phyloP scores from a whole-genome alignment of 768 basidiomycete genomes.

The Coprinopsis sp. region DNA sequence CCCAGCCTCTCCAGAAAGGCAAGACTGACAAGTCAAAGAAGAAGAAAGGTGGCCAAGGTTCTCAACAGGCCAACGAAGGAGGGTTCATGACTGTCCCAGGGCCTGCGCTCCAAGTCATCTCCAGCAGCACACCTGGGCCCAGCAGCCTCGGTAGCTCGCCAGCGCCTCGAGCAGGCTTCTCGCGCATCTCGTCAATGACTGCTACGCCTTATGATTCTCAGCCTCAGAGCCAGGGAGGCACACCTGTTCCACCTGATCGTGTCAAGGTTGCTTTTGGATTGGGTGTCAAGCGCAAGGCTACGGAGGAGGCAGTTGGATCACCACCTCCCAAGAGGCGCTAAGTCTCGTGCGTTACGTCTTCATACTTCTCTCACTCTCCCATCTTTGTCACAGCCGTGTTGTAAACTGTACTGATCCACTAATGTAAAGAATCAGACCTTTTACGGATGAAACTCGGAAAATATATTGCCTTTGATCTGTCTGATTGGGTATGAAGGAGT shows the following conservation, averaged over 20 bases:
- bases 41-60: conserved; percentile 67
- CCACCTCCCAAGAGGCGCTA: conserved; percentile 61
- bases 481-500: too few species aligned
- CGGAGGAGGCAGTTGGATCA: conserved; percentile 59
- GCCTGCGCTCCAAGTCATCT: conserved; percentile 37
- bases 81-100: conserved; percentile 76
- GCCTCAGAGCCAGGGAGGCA: conserved; percentile 38
- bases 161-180: conserved; percentile 69
- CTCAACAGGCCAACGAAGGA: conserved; percentile 40
- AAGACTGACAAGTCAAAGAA: conserved; percentile 80
- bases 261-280: conserved; percentile 76
- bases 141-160: conserved; percentile 52
- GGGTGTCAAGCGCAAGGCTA: conserved; percentile 76
- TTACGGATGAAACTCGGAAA: too few species aligned
- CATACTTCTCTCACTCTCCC: too few species aligned
- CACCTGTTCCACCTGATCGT: conserved; percentile 60
- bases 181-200: conserved; percentile 58
- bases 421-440: too few species aligned
- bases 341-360: conserved; percentile 7
- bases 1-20: conserved; percentile 75
- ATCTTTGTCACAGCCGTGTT: too few species aligned
- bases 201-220: conserved; percentile 35
- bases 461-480: too few species aligned
- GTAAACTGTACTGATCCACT: too few species aligned
- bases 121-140: conserved; percentile 44